Evolutionary conservation across 768 basidiomycete genomes (phyloP).

Genomic region (Grammothele lineata): DNA sequence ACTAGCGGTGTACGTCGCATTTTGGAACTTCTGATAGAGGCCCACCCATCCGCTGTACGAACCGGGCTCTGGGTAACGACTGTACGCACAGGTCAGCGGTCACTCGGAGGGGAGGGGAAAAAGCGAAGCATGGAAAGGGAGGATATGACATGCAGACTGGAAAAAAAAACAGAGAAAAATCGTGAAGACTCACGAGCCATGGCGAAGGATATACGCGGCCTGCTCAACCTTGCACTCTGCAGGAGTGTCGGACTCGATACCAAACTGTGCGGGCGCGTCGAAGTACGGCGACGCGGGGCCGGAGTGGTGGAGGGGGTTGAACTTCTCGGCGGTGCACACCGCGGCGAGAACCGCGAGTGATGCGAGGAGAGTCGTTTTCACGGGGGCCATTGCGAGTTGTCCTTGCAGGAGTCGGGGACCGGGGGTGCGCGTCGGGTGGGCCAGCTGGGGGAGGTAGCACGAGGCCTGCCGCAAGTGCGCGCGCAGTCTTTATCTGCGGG

Average conservation of each 20-base stretch:
- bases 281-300: slow-evolving; percentile 41
- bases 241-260: slow-evolving; percentile 30
- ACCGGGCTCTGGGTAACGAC: slow-evolving; percentile 39
- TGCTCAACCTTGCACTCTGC: slow-evolving; percentile 38
- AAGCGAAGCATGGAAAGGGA: no score
- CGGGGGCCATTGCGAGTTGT: not conserved
- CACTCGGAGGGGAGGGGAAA: not conserved
- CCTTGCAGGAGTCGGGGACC: no score
- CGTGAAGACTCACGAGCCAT: slow-evolving; percentile 36
- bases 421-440: no score
- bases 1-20: slow-evolving; percentile 33
- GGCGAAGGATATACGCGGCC: slow-evolving; percentile 40
- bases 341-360: not conserved
- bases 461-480: no score
- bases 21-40: slow-evolving; percentile 38
- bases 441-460: no score
- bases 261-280: slow-evolving; percentile 35
- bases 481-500: no score
- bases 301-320: slow-evolving; percentile 39
- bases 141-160: no score
- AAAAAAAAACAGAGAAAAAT: no score
- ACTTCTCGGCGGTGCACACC: slow-evolving; percentile 5
- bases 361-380: not conserved
- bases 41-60: slow-evolving; percentile 36
- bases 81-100: slow-evolving; percentile 8